Percentiles rank a stretch among this genome's conserved stretches.
phyloP scores from a whole-genome alignment of 2,329 filamentous ascomycete species.

The Polytolypa hystricis region DNA sequence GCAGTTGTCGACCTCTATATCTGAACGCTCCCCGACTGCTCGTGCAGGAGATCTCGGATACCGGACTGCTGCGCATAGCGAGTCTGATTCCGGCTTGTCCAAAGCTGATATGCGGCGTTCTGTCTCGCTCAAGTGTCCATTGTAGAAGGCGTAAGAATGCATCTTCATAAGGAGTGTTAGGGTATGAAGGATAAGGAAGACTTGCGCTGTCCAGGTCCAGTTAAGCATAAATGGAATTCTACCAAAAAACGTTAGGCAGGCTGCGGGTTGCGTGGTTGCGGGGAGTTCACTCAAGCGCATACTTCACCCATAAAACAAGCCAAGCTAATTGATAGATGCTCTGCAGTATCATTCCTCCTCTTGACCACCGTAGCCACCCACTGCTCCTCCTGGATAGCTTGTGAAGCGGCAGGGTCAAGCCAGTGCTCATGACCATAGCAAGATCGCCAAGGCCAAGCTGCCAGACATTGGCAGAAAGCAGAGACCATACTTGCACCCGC shows the following conservation, averaged over 20 bases:
- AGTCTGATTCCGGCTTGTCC: slow-evolving; percentile 59
- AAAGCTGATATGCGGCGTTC: slow-evolving; percentile 68
- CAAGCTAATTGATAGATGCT: slow-evolving; percentile 69
- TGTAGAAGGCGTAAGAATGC: slow-evolving; percentile 98
- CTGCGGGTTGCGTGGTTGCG: background rate
- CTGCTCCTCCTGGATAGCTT: slow-evolving; percentile 49
- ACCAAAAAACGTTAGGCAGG: background rate
- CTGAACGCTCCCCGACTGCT: slow-evolving; percentile 3
- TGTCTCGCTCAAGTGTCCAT: slow-evolving; percentile 84
- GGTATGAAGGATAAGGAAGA: slow-evolving; percentile 84
- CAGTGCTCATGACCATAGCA: slow-evolving; percentile 70
- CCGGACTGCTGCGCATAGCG: slow-evolving; percentile 59
- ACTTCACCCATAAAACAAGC: slow-evolving; percentile 70
- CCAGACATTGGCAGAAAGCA: slow-evolving; percentile 82
- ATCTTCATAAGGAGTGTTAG: slow-evolving; percentile 96
- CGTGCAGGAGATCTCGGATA: slow-evolving; percentile 47
- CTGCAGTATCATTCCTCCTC: slow-evolving; percentile 69
- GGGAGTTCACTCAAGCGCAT: too few relatives aligned
- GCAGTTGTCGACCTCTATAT: slow-evolving; percentile 15
- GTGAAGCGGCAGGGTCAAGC: slow-evolving; percentile 63
- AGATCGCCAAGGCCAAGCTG: slow-evolving; percentile 75
- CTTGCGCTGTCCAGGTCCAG: slow-evolving; percentile 96
- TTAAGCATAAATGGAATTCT: slow-evolving; percentile 53
- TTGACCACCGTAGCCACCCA: slow-evolving; percentile 57
- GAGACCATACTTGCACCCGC: slow-evolving; percentile 72